Evolutionary conservation across 1,139 yeast species (phyloP).

Genomic region (Debaryomyces sp.): DNA sequence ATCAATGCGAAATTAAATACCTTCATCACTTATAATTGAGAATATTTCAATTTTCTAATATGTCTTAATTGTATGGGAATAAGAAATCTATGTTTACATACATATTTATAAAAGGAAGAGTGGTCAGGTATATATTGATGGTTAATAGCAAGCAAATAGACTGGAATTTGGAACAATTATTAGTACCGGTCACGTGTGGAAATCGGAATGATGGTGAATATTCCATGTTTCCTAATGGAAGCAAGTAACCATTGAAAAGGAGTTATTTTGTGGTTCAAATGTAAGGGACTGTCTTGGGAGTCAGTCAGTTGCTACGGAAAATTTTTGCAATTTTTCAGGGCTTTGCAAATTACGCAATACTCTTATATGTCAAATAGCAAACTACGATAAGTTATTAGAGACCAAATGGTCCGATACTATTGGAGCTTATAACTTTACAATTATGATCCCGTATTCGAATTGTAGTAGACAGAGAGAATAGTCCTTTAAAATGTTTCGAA

Average conservation of each 20-base stretch:
- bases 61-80: neutral
- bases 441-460: neutral
- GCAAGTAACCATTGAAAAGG: neutral
- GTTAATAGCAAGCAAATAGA: conserved; percentile 1
- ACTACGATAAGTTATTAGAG: neutral
- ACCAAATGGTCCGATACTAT: too few species aligned
- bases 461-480: too few species aligned
- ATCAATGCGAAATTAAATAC: conserved; percentile 3
- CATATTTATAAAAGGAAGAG: neutral
- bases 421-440: neutral
- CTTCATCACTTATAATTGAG: conserved; percentile 4
- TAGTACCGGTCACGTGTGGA: neutral
- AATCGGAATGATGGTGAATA: neutral
- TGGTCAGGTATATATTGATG: neutral
- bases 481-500: too few species aligned
- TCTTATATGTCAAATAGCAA: neutral
- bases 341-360: neutral
- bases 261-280: neutral
- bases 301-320: neutral
- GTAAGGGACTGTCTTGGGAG: neutral
- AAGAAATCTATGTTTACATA: neutral
- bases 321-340: neutral
- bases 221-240: neutral
- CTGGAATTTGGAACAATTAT: neutral
- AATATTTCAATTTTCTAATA: neutral